Conservation (phyloP, 2,329 filamentous ascomycete species). For the Clonostachys chloroleuca region DNA sequence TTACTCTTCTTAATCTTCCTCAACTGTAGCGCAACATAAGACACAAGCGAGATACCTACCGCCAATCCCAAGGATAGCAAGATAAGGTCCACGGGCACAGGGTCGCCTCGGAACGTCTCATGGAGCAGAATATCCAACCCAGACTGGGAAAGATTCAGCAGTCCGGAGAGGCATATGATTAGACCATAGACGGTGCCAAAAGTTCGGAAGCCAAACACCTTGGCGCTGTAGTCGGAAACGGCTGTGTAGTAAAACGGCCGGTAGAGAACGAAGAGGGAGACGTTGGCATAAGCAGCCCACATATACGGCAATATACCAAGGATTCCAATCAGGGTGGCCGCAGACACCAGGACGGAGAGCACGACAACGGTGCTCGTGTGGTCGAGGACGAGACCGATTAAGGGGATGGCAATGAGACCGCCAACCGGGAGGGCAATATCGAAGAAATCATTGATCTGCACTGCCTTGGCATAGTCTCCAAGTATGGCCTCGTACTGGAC, state of each 20-base stretch:
- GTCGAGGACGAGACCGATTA: slow-evolving; percentile 79
- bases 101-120: slow-evolving; percentile 64
- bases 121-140: slow-evolving; percentile 78
- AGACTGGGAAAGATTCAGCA: slow-evolving; percentile 81
- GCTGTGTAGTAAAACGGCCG: slow-evolving; percentile 89
- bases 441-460: slow-evolving; percentile 77
- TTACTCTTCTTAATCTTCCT: too few relatives aligned
- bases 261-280: slow-evolving; percentile 78
- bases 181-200: slow-evolving; percentile 94
- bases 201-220: slow-evolving; percentile 87
- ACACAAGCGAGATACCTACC: slow-evolving; percentile 62
- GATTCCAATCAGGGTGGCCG: slow-evolving; percentile 71
- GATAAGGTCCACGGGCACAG: slow-evolving; percentile 71
- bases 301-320: slow-evolving; percentile 67
- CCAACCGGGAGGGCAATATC: slow-evolving; percentile 75
- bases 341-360: slow-evolving; percentile 63
- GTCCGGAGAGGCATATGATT: slow-evolving; percentile 79
- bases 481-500: slow-evolving; percentile 79
- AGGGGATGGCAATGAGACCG: slow-evolving; percentile 79
- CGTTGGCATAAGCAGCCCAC: slow-evolving; percentile 71
- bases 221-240: slow-evolving; percentile 84
- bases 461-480: slow-evolving; percentile 52
- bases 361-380: slow-evolving; percentile 69
- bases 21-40: slow-evolving; percentile 52
- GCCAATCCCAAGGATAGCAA: slow-evolving; percentile 57